A percentile compares a stretch with the other conserved stretches of the same genome.
Conservation (phyloP, 108 stramenopile genomes). For the Epithemia pelagica region DNA sequence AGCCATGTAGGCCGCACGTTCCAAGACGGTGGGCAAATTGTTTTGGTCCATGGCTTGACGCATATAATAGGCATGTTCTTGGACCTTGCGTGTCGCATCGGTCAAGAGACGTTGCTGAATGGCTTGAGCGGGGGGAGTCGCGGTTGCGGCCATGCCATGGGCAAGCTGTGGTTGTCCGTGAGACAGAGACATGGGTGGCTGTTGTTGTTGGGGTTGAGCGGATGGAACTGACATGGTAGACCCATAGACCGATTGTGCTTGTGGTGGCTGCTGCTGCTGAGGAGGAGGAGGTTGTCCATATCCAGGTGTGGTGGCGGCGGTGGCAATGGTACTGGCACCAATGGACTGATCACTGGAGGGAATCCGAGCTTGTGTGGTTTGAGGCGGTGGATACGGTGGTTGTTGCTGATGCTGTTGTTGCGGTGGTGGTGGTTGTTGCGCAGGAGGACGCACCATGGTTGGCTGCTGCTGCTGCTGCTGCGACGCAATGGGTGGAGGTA, state of each 20-base stretch:
- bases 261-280: not conserved
- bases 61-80: conserved; percentile 75
- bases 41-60: conserved; percentile 70
- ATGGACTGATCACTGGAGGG: conserved; percentile 6
- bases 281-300: not conserved
- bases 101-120: conserved; percentile 43
- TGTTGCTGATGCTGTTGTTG: conserved; percentile 1
- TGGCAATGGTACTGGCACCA: not conserved
- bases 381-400: conserved; percentile 10
- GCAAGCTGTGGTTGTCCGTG: conserved; percentile 19
- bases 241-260: not conserved
- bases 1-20: conserved; percentile 85
- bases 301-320: not conserved
- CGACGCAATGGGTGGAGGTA: not conserved
- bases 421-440: not conserved
- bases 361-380: conserved; percentile 1
- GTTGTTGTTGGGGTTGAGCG: conserved; percentile 31
- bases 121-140: conserved; percentile 16
- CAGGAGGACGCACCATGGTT: not conserved
- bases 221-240: too few species aligned
- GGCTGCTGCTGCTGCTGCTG: conserved; percentile 8
- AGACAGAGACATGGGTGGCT: conserved; percentile 27
- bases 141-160: conserved; percentile 4
- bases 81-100: conserved; percentile 54
- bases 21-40: conserved; percentile 68